These are phyloP conservation scores for Cylindrotheca closterium DNA, from an alignment of 108 stramenopile genomes.

Conservation along the genomic window DNA sequence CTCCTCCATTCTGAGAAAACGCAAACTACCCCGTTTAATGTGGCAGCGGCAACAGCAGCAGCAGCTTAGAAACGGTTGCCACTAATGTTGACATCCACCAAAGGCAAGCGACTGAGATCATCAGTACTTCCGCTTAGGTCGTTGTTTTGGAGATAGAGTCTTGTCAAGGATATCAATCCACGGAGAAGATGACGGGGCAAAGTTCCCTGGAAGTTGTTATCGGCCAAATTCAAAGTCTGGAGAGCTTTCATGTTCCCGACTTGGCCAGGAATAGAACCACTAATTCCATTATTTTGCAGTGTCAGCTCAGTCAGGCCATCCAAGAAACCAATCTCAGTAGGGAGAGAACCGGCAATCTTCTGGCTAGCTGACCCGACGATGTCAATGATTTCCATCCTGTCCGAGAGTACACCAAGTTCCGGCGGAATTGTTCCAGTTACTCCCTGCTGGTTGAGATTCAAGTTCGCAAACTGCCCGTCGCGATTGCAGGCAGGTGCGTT, in stretches of 20 bases:
- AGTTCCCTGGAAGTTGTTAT: constrained; percentile 23
- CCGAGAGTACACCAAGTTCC: constrained; percentile 32
- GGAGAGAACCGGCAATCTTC: constrained; percentile 20
- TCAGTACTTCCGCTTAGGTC: no score
- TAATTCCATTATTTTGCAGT: constrained; percentile 27
- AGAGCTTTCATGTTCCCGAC: constrained; percentile 19
- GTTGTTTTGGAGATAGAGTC: no score
- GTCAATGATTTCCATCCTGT: constrained; percentile 25
- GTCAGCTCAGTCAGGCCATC: constrained; percentile 15
- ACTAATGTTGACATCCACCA: no score
- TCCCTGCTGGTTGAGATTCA: constrained; percentile 31
- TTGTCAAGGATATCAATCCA: no score
- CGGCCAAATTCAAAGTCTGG: constrained; percentile 19
- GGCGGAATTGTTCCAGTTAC: constrained; percentile 35
- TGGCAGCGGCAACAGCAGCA: no score
- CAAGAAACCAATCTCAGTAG: constrained; percentile 23
- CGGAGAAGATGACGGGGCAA: no score
- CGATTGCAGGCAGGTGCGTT: constrained; percentile 16
- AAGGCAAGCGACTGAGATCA: no score
- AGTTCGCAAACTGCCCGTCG: constrained; percentile 26
- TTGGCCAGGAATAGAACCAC: constrained; percentile 20
- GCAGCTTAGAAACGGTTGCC: no score
- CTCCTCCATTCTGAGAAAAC: no score
- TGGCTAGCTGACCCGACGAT: constrained; percentile 17
- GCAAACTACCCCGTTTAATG: no score